Evolutionary conservation across 352 stramenopile species (phyloP).

Genomic region (Globisporangium irregulare): DNA sequence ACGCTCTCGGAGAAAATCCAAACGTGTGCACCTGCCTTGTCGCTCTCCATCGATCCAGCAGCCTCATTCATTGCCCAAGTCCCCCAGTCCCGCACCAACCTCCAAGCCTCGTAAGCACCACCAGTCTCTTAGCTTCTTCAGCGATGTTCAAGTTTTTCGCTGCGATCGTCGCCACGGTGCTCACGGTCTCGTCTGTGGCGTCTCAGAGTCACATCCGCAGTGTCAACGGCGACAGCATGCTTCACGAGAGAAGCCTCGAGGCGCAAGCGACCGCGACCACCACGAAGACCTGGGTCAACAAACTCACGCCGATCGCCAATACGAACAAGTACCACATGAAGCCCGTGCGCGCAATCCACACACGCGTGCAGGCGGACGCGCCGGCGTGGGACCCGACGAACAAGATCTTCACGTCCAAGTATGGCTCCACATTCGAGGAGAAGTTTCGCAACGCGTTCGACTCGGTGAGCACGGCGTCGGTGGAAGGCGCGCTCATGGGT

Average conservation of each 20-base stretch:
- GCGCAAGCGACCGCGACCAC: too few species aligned
- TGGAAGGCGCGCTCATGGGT: too few species aligned
- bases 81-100: neutral
- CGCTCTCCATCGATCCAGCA: neutral
- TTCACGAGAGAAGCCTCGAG: too few species aligned
- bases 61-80: neutral
- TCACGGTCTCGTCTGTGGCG: neutral
- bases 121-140: neutral
- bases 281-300: too few species aligned
- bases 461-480: too few species aligned
- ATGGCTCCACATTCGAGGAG: neutral
- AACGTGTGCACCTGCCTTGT: too few species aligned
- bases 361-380: conserved; percentile 56
- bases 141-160: conserved; percentile 12
- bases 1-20: too few species aligned
- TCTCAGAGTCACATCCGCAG: neutral
- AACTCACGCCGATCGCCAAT: too few species aligned
- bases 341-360: conserved; percentile 32
- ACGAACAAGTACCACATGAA: too few species aligned
- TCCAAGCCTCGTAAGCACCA: neutral
- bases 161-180: conserved; percentile 4
- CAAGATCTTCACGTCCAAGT: conserved; percentile 15
- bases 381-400: conserved; percentile 46
- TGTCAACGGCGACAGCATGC: neutral
- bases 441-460: too few species aligned